Percentiles rank a stretch among this genome's conserved stretches.
phyloP scores from a whole-genome alignment of 306 rosid genomes.

The Neltuma alba region DNA sequence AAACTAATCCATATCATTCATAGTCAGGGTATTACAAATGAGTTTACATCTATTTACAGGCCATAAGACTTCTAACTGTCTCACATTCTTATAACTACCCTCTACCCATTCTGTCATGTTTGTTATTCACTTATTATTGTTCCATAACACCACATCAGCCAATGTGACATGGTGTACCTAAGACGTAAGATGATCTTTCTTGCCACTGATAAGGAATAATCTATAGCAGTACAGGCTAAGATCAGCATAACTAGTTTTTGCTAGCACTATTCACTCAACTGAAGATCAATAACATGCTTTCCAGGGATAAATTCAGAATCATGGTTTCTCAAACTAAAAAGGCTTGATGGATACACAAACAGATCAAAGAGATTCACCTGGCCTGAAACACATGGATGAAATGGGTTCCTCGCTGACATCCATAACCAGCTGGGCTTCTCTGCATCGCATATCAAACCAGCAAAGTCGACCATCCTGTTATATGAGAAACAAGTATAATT shows the following conservation, averaged over 20 bases:
- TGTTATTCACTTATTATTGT: too few relatives aligned
- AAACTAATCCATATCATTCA: too few relatives aligned
- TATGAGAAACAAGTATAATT: background rate
- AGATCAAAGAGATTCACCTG: constrained; percentile 47
- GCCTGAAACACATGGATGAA: constrained; percentile 72
- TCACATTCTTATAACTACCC: too few relatives aligned
- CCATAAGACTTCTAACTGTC: too few relatives aligned
- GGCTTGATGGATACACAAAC: background rate
- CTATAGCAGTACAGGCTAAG: background rate
- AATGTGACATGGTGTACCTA: background rate
- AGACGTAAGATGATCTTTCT: background rate
- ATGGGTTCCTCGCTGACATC: constrained; percentile 72
- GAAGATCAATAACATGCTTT: background rate
- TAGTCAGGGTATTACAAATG: too few relatives aligned
- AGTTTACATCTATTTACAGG: too few relatives aligned
- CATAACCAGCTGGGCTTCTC: constrained; percentile 56
- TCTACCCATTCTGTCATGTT: too few relatives aligned
- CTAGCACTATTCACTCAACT: background rate
- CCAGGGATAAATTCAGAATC: background rate
- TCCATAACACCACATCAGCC: too few relatives aligned
- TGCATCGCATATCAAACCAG: constrained; percentile 93
- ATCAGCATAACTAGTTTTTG: background rate
- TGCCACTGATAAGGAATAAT: background rate
- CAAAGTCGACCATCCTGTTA: constrained; percentile 80
- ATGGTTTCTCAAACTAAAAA: background rate